Evolutionary conservation across 2,329 filamentous ascomycete species (phyloP).

Genomic region (Neofusicoccum cordaticola): DNA sequence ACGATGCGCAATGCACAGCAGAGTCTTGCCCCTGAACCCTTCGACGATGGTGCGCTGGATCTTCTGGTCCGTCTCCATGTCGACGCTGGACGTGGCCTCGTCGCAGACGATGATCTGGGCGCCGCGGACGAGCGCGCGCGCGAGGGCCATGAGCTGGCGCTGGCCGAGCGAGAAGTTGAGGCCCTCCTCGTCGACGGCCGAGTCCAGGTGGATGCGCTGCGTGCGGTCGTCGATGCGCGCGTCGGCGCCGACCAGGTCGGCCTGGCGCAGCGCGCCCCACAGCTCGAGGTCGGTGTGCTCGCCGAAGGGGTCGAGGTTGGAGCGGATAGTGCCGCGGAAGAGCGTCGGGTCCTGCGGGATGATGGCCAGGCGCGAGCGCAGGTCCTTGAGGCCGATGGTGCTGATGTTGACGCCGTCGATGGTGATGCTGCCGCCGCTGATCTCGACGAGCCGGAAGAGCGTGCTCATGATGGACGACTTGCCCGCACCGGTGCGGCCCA

Average conservation of each 20-base stretch:
- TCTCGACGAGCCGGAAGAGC: conserved; percentile 66
- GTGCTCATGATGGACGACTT: conserved; percentile 83
- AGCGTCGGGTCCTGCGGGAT: conserved; percentile 83
- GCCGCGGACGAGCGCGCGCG: conserved; percentile 81
- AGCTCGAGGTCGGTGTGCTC: conserved; percentile 75
- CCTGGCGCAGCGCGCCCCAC: conserved; percentile 74
- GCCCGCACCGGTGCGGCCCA: conserved; percentile 77
- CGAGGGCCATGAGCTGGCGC: conserved; percentile 91
- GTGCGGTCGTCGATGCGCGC: conserved; percentile 44
- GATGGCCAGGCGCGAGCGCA: conserved; percentile 74
- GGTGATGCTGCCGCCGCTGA: conserved; percentile 46
- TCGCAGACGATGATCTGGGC: conserved; percentile 95
- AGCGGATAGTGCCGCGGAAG: conserved; percentile 75
- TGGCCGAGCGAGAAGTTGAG: conserved; percentile 95
- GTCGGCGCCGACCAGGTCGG: conserved; percentile 64
- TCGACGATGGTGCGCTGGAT: conserved; percentile 85
- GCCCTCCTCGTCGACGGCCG: conserved; percentile 85
- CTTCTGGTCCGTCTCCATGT: conserved; percentile 95
- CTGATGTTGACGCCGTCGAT: conserved; percentile 59
- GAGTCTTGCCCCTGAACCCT: conserved; percentile 80
- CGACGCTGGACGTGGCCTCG: conserved; percentile 88
- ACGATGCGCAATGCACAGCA: conserved; percentile 90
- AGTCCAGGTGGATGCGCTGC: conserved; percentile 77
- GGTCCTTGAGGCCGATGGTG: conserved; percentile 69
- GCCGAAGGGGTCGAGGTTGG: conserved; percentile 76